These are phyloP conservation scores for Malassezia brasiliensis DNA, from an alignment of 1,284 basidiomycete genomes.

Conservation along the genomic window DNA sequence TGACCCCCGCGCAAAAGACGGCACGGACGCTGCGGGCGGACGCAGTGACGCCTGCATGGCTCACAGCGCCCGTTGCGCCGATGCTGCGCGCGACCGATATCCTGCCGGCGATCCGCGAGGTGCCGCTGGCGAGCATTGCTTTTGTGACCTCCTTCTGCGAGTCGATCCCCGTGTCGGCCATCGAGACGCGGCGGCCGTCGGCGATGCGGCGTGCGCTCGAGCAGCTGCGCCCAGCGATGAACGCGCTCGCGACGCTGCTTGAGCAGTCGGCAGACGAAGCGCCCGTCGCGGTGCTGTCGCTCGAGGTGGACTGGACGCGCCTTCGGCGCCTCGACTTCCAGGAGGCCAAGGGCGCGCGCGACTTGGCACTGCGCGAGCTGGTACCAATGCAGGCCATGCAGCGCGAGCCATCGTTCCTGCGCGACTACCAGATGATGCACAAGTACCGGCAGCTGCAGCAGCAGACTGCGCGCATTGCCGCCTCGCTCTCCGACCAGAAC, in stretches of 20 bases:
- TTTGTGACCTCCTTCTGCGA: conserved; percentile 56
- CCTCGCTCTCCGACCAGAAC: conserved; percentile 65
- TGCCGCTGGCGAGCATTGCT: conserved; percentile 66
- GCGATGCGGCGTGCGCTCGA: conserved; percentile 51
- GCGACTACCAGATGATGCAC: conserved; percentile 66
- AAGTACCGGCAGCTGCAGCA: conserved; percentile 63
- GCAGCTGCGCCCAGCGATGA: conserved; percentile 12
- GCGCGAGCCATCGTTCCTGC: conserved; percentile 55
- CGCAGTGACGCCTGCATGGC: conserved; percentile 10
- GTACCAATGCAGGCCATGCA: conserved; percentile 17
- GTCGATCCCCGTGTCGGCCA: conserved; percentile 49
- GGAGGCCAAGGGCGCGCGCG: conserved; percentile 62
- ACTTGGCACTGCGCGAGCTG: conserved; percentile 51
- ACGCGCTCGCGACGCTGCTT: conserved; percentile 2
- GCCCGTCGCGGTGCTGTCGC: conserved; percentile 1
- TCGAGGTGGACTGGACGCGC: conserved; percentile 63
- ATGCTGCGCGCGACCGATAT: neutral
- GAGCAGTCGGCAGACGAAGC: neutral
- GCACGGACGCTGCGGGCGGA: neutral
- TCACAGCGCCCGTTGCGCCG: neutral
- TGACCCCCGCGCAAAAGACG: conserved; percentile 32
- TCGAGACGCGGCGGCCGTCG: conserved; percentile 55
- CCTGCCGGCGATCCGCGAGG: conserved; percentile 55
- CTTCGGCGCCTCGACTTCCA: conserved; percentile 84
- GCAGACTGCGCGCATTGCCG: conserved; percentile 55